These are phyloP conservation scores for Penstemon newberryi DNA, from an alignment of 257 asterid genomes.

Conservation along the genomic window DNA sequence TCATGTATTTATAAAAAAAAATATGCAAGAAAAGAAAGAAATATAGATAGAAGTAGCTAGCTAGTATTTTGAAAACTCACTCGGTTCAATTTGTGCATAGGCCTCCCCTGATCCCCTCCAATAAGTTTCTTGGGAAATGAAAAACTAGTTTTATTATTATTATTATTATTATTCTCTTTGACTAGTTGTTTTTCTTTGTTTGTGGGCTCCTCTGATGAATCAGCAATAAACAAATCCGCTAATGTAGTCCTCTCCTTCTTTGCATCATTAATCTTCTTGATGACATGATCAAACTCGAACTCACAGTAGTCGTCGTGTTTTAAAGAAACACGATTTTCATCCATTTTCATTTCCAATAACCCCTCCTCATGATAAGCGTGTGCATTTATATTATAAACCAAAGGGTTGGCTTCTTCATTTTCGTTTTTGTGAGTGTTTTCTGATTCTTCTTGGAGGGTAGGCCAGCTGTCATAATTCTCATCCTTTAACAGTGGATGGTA, in stretches of 20 bases:
- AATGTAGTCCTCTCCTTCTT: conserved; percentile 59
- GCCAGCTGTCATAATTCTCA: conserved; percentile 1
- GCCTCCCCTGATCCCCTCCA: conserved; percentile 40
- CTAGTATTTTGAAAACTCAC: conserved; percentile 30
- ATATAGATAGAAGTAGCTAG: background rate
- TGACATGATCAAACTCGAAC: conserved; percentile 21
- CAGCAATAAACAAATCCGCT: conserved; percentile 64
- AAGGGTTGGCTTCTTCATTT: conserved; percentile 31
- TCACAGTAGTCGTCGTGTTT: background rate
- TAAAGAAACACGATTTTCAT: background rate
- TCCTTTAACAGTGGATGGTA: conserved; percentile 32
- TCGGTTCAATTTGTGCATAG: conserved; percentile 49
- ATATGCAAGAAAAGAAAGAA: background rate
- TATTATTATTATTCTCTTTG: conserved; percentile 16
- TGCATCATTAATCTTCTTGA: conserved; percentile 20
- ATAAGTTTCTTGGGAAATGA: conserved; percentile 40
- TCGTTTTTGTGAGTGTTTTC: background rate
- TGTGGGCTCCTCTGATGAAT: conserved; percentile 17
- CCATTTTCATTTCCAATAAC: background rate
- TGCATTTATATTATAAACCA: conserved; percentile 22
- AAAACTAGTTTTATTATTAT: conserved; percentile 24
- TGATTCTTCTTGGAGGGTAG: background rate
- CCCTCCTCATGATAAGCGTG: conserved; percentile 18
- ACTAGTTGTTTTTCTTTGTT: background rate
- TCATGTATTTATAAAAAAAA: background rate